Evolutionary conservation across 768 basidiomycete genomes (phyloP).

Genomic region (Rhizopogon vulgaris): DNA sequence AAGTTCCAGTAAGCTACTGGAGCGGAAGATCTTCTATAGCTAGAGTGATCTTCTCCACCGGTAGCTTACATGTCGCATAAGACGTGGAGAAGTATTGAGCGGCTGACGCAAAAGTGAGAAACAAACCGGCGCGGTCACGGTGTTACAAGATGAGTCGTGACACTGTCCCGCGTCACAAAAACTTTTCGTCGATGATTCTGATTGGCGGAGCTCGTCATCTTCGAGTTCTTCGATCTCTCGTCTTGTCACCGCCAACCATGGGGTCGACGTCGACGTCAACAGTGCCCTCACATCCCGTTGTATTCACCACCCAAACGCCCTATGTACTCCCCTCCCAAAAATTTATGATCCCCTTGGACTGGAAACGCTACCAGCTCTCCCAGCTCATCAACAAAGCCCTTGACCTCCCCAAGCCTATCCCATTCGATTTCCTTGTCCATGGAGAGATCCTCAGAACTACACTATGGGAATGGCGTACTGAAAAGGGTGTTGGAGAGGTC

Average conservation of each 20-base stretch:
- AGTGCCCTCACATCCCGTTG: constrained; percentile 44
- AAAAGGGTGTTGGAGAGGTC: constrained; percentile 69
- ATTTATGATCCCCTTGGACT: constrained; percentile 86
- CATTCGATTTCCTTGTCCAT: constrained; percentile 88
- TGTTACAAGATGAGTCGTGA: no score
- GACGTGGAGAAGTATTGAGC: no score
- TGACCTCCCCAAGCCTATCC: constrained; percentile 62
- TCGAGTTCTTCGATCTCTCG: no score
- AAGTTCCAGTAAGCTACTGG: no score
- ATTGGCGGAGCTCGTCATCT: background rate
- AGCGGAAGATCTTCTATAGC: no score
- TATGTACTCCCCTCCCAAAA: constrained; percentile 82
- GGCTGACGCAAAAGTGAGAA: no score
- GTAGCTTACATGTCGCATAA: no score
- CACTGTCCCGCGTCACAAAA: background rate
- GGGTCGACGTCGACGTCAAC: background rate
- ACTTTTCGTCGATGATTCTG: background rate
- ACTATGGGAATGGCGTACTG: constrained; percentile 69
- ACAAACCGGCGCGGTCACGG: no score
- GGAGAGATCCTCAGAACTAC: constrained; percentile 74
- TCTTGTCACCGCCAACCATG: background rate
- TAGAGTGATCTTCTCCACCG: no score
- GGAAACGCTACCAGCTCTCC: constrained; percentile 94
- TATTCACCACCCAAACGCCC: constrained; percentile 67
- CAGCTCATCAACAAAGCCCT: constrained; percentile 96